Evolutionary conservation across 768 basidiomycete genomes (phyloP), one percentile per base, ranked within the genome.

Genomic region (Lentinula edodes): DNA sequence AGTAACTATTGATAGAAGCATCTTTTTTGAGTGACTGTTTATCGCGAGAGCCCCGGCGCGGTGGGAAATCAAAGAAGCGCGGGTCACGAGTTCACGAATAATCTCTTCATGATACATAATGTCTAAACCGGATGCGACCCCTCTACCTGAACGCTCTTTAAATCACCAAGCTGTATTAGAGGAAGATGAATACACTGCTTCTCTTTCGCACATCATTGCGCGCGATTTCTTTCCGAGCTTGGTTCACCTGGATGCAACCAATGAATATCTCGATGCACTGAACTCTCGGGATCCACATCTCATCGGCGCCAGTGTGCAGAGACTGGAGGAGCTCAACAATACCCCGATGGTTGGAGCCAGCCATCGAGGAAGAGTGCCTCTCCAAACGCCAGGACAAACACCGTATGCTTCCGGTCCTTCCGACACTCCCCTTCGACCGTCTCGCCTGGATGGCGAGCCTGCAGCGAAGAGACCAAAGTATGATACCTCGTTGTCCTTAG

Each of bases 141-240:
- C 58, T 50, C 18, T n/a, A 35, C 58, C 43, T 8, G 75, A 77
- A 64, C 83, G 81, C 28, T 93, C 91, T 16, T 77, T 93, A 61
- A 89, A 89, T 69, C 76, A 79, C 13, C 91, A 93, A 68, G 68
- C 80, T 12, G 80, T 93, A 13, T 82, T 92, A 13, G 90, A 93
- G 53, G 97, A 99, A 78, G 97, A 98, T 64, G 93, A 95, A 70
- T 98, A 98, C 72, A 95, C 93, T 1, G 86, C 84, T 51, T 91
- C 90, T 1, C 80, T 99, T 20, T 93, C 92, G 10, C 83, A 87
- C 52, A 98, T 98, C 68, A 98, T 98, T 68, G 90, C 92, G 42
- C 88, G 97, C 53, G 96, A 98, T 75, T 99, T 99, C 82, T 99
- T 98, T 69, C 97, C 97, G 0, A 93, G 93, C 12, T 83, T 98